Evolutionary conservation across 768 basidiomycete species (phyloP), one percentile per base, ranked within the genome.

Genomic region (Psilocybe cyanescens): DNA sequence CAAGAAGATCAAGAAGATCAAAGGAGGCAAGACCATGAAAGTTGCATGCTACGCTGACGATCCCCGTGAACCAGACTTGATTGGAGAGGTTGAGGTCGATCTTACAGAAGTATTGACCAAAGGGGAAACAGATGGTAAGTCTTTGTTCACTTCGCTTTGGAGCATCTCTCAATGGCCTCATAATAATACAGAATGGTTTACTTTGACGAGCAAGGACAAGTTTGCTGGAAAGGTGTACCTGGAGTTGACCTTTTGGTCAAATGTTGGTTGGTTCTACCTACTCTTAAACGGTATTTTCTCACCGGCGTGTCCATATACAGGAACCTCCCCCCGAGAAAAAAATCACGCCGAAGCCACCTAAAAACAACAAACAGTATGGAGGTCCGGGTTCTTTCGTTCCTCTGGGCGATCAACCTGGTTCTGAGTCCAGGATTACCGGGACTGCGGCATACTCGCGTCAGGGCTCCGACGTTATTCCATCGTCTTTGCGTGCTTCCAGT

Each of bases 181-280:
- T 55, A 59, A 19, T 29, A 24, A 24, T 29, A 24, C 70, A 99
- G 97, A 98, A 73, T 99, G 96, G 97, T 95, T 97, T 72, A 89
- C 89, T 19, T 80, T 99, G 29, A 86, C 83, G 74, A 83, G 91
- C 77, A 98, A 96, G 75, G 94, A 94, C 64, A 93, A 93, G 67
- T 98, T 97, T 73, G 88, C 89, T 29, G 97, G 97, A 6, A 97
- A 99, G 74, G 89, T 99, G 11, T 99, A 97, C 71, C 81, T 99
- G 19, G 97, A 99, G 72, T 74, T 99, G 69, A 99, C 97, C 0
- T 99, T 97, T 78, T 99, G 93, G 88, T 95, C 95, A 8, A 94
- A 94, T 72, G 93, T 94, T 63, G 59, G 90, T 82, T 30, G 8
- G 1, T 7, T 33, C 63, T 47, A 49, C 46, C 19, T 46, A 8